Percentiles rank a stretch among this genome's conserved stretches.
Conservation (phyloP, 495 filamentous ascomycete species). For the Sphaerosporella brunnea region DNA sequence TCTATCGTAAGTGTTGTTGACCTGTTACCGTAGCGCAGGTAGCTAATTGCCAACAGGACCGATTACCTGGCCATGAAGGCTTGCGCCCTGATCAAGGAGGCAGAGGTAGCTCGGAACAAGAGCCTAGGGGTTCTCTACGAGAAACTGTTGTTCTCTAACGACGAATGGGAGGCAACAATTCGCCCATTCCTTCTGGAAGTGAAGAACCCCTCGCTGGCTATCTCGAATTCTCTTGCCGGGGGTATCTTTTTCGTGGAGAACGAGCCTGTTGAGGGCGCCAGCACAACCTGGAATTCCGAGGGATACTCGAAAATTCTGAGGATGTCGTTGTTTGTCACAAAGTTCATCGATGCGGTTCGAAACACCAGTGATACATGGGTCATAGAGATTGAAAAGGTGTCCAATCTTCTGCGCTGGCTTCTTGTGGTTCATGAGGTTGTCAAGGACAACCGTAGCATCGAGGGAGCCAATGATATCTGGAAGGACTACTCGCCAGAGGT, state of each 20-base stretch:
- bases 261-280: background rate
- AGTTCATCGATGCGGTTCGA: slow-evolving; percentile 30
- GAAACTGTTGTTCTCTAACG: slow-evolving; percentile 33
- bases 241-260: slow-evolving; percentile 45
- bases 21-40: background rate
- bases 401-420: slow-evolving; percentile 31
- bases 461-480: slow-evolving; percentile 40
- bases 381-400: slow-evolving; percentile 7
- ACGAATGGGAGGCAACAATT: slow-evolving; percentile 39
- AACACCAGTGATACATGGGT: no score
- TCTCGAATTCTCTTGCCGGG: slow-evolving; percentile 55
- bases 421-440: slow-evolving; percentile 40
- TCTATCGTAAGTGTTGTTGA: slow-evolving; percentile 27
- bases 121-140: slow-evolving; percentile 26
- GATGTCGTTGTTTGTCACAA: slow-evolving; percentile 48
- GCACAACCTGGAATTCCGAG: slow-evolving; percentile 37
- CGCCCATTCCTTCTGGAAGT: slow-evolving; percentile 37
- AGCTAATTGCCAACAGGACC: slow-evolving; percentile 26
- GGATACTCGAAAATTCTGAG: slow-evolving; percentile 57
- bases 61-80: slow-evolving; percentile 39
- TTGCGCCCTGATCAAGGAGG: slow-evolving; percentile 33
- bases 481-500: slow-evolving; percentile 31
- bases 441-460: slow-evolving; percentile 45
- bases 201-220: slow-evolving; percentile 45
- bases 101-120: slow-evolving; percentile 24